phyloP scores from a whole-genome alignment of 2,329 filamentous ascomycete species.

The Zasmidium cellare region DNA sequence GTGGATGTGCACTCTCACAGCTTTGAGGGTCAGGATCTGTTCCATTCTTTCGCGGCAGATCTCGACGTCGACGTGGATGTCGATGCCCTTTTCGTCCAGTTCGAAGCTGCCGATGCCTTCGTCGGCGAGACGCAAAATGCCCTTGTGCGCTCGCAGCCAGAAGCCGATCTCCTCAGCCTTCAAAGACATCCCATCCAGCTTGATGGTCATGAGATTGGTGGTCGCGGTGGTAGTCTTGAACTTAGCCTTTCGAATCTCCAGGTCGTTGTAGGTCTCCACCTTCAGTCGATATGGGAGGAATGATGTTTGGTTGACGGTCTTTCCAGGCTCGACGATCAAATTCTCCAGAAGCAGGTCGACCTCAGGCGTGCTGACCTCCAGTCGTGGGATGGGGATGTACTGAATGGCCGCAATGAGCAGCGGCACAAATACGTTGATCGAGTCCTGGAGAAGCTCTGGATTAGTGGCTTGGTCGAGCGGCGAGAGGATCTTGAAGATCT shows the following conservation, averaged over 20 bases:
- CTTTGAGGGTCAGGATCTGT: conserved; percentile 74
- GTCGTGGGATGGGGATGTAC: conserved; percentile 82
- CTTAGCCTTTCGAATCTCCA: conserved; percentile 78
- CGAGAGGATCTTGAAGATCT: conserved; percentile 68
- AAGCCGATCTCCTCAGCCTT: conserved; percentile 87
- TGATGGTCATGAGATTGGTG: conserved; percentile 70
- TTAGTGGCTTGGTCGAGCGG: conserved; percentile 66
- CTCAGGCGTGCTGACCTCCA: conserved; percentile 82
- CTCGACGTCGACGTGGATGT: conserved; percentile 82
- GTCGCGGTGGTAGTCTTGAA: conserved; percentile 68
- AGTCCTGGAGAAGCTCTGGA: conserved; percentile 70
- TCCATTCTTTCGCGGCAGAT: conserved; percentile 76
- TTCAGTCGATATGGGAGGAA: conserved; percentile 85
- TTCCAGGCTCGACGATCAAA: conserved; percentile 82
- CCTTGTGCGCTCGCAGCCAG: conserved; percentile 78
- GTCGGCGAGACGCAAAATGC: conserved; percentile 73
- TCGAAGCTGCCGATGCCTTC: conserved; percentile 83
- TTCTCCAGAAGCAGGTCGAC: conserved; percentile 88
- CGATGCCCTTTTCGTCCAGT: conserved; percentile 83
- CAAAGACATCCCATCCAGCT: conserved; percentile 78
- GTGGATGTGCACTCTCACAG: conserved; percentile 79
- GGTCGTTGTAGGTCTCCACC: conserved; percentile 79
- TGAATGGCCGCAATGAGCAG: conserved; percentile 75
- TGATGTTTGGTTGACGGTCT: conserved; percentile 78
- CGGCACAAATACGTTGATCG: conserved; percentile 78